Evolutionary conservation across 1,284 basidiomycete species (phyloP), one percentile per base, ranked within the genome.

Genomic region (Mycena sp.): DNA sequence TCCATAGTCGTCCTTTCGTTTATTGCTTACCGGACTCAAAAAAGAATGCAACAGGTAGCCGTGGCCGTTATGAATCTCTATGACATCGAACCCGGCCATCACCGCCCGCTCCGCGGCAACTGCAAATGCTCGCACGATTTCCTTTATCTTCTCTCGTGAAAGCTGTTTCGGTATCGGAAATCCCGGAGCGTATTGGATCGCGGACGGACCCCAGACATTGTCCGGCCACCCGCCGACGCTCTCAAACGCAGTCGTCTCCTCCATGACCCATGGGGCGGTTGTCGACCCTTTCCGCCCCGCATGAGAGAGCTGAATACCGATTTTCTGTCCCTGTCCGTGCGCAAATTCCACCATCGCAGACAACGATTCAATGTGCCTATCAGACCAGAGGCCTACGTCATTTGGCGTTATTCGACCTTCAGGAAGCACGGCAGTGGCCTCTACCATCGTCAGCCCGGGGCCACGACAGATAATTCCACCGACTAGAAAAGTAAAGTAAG

Each of bases 301-400:
- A 71, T 95, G 94, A 0, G 86, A 87, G 16, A 96, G 83, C 75
- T 96, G 94, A 52, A 96, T 86, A 9, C 87, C 94, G 21, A 95
- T 87, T 65, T 85, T 84, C 63, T 87, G 80, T 55, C 85, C 83
- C 68, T 93, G 87, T 1, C 87, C 83, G 73, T 95, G 92, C 23
- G 90, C 87, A 62, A 92, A 93, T 43, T 90, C 85, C 65, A 93
- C 89, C 63, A 96, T 85, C 35, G 87, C 81, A 71, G 88, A 85
- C 57, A 93, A 81, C 0, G 87, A 83, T 4, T 80, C 82, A 46
- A 91, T 87, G 53, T 96, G 94, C 2, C 82, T 83, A 72, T 94
- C 92, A 6, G 83, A 80, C 92, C 93, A 96, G 58, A 96, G 37
- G 21, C 56, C 56, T 10, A 90, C 5, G 90, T 87, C 56, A 71